Base-by-base conservation (phyloP, 495 filamentous ascomycete genomes). In the Aspergillus ellipticus region DNA sequence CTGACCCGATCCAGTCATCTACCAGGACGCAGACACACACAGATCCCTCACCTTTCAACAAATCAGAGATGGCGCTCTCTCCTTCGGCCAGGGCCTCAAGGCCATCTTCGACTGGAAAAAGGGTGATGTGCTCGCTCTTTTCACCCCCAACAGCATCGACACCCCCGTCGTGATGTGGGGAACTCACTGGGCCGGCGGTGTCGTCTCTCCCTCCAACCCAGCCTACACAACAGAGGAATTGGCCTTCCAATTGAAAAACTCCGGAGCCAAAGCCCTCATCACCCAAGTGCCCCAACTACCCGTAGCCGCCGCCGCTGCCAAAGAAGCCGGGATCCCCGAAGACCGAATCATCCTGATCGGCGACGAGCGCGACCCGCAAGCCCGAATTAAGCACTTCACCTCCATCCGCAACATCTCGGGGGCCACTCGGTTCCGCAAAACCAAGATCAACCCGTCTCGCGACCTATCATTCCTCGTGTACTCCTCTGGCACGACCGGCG, bases 401-500 rank as follows among this genome's bases (percentile, higher is more conserved):
- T 85, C 81, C 39, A 81, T 96, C 33, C 70, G 79, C 47, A 86
- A 85, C 62, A 78, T 80, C 3, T 80, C 80, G 0, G 72, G 82
- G 0, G 73, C 77, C 4, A 68, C 69, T 21, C 70, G 75, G 48
- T 78, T 65, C 54, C 72, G 79, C 33, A 74, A 72, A 52, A 70
- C 74, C 41, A 76, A 76, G 75, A 68, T 72, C 60, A 58, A 68
- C 5, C 75, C 79, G 0, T 66, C 68, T 35, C 75, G 74, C 41
- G 79, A 82, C 60, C 57, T 83, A 6, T 62, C 82, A 74, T 94
- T 57, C 74, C 75, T 92, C 58, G 90, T 90, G 56, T 97, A 96
- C 70, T 88, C 82, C 29, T 90, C 85, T 31, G 93, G 93, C n/a
- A 97, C 93, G 0, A 96, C 92, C 0, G 93, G 93, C 13, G 70